Percentiles rank a stretch among this genome's conserved stretches.
Conservation (phyloP, 805 yeast genomes). For the Suhomyces vadensis region DNA sequence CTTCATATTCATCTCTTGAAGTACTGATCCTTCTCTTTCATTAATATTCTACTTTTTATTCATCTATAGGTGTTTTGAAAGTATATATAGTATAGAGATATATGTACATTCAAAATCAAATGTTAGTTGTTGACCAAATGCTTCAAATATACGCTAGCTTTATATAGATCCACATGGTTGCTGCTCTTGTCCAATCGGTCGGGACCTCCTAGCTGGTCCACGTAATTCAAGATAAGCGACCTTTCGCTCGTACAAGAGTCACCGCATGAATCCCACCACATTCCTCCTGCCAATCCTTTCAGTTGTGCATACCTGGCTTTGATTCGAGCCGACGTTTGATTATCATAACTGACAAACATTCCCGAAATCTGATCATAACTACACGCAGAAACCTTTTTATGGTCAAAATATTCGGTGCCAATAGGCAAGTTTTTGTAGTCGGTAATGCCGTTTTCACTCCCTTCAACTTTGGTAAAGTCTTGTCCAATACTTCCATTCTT, state of each 20-base stretch:
- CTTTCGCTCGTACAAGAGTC: conserved; percentile 43
- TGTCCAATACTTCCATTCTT: conserved; percentile 42
- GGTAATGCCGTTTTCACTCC: conserved; percentile 38
- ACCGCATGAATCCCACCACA: conserved; percentile 96
- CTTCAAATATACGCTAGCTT: conserved; percentile 16
- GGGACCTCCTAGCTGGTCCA: conserved; percentile 34
- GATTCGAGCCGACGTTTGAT: conserved; percentile 44
- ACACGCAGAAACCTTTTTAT: conserved; percentile 45
- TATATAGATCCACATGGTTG: conserved; percentile 18
- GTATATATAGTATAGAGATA: too few relatives aligned
- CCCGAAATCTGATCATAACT: conserved; percentile 14
- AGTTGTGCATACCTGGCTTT: conserved; percentile 62
- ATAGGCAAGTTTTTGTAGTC: conserved; percentile 59
- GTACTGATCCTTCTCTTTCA: too few relatives aligned
- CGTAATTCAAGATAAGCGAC: conserved; percentile 50
- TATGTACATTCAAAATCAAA: too few relatives aligned
- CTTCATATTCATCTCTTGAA: too few relatives aligned
- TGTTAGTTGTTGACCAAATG: too few relatives aligned
- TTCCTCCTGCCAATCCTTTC: conserved; percentile 70
- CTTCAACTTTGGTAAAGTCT: conserved; percentile 29
- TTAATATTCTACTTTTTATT: too few relatives aligned
- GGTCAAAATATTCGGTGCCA: conserved; percentile 53
- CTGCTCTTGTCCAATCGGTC: conserved; percentile 16
- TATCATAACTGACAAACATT: conserved; percentile 59
- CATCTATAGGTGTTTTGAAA: too few relatives aligned